These are phyloP conservation scores for Penicillium simplicissimum DNA, from an alignment of 495 filamentous ascomycete genomes.

Conservation along the genomic window DNA sequence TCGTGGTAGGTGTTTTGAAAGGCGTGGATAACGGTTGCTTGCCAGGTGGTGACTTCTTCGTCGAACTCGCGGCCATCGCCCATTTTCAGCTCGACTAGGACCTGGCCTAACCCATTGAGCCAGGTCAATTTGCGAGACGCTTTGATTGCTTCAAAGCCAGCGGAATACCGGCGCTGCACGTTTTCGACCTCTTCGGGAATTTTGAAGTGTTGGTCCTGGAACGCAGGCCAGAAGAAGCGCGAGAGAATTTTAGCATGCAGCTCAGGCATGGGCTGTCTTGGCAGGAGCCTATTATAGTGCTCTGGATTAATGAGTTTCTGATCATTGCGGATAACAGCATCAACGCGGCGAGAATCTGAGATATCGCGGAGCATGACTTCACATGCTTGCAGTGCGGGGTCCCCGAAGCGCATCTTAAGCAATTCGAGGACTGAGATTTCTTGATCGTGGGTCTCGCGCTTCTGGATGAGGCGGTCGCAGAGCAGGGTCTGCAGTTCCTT, in stretches of 20 bases:
- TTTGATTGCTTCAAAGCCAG: slow-evolving; percentile 78
- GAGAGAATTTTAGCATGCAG: slow-evolving; percentile 85
- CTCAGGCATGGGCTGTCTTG: slow-evolving; percentile 31
- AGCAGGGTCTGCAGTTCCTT: slow-evolving; percentile 88
- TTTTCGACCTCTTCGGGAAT: slow-evolving; percentile 63
- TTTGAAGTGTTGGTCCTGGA: slow-evolving; percentile 74
- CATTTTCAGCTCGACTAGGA: slow-evolving; percentile 78
- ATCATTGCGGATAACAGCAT: slow-evolving; percentile 60
- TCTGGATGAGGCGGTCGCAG: slow-evolving; percentile 74
- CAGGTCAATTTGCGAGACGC: slow-evolving; percentile 82
- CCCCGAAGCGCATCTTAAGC: slow-evolving; percentile 86
- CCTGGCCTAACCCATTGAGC: slow-evolving; percentile 79
- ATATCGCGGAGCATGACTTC: slow-evolving; percentile 98
- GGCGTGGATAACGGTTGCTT: slow-evolving; percentile 86
- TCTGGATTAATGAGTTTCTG: slow-evolving; percentile 30
- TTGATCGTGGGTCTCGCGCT: slow-evolving; percentile 69
- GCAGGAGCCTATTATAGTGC: background rate
- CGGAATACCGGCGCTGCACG: slow-evolving; percentile 68
- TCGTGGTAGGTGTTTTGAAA: slow-evolving; percentile 58
- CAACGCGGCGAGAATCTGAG: slow-evolving; percentile 75
- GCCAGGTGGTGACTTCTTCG: slow-evolving; percentile 78
- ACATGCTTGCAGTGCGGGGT: slow-evolving; percentile 79
- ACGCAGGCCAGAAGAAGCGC: slow-evolving; percentile 88
- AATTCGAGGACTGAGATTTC: slow-evolving; percentile 82
- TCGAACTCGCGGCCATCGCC: slow-evolving; percentile 69